phyloP scores from a whole-genome alignment of 2,329 filamentous ascomycete genomes.

The Zarea fungicola region DNA sequence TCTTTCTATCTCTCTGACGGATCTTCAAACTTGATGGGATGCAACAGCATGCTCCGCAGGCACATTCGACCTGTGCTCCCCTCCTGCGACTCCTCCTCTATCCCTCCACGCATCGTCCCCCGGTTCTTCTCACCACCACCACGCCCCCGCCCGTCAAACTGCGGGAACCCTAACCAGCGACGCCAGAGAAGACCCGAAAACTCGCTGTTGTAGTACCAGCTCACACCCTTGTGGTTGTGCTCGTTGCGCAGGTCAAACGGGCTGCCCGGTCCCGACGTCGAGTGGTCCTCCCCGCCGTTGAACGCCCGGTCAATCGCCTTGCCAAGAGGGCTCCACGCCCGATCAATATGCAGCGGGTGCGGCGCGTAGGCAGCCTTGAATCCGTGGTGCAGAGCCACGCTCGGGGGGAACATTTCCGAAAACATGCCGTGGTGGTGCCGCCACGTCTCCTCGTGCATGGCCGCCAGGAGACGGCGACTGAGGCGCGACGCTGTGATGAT shows the following conservation, averaged over 20 bases:
- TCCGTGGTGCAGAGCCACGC: slow-evolving; percentile 67
- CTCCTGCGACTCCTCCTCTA: slow-evolving; percentile 41
- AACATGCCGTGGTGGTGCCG: slow-evolving; percentile 67
- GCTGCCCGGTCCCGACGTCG: slow-evolving; percentile 58
- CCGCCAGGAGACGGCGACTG: slow-evolving; percentile 58
- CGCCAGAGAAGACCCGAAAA: slow-evolving; percentile 76
- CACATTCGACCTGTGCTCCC: slow-evolving; percentile 63
- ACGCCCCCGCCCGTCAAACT: slow-evolving; percentile 45
- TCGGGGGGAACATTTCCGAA: slow-evolving; percentile 72
- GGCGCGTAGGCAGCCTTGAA: slow-evolving; percentile 76
- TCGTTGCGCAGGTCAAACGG: slow-evolving; percentile 66
- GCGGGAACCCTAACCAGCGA: slow-evolving; percentile 64
- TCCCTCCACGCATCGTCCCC: slow-evolving; percentile 46
- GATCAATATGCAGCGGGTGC: slow-evolving; percentile 75
- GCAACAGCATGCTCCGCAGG: slow-evolving; percentile 71
- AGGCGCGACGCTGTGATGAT: slow-evolving; percentile 69
- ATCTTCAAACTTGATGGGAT: slow-evolving; percentile 69
- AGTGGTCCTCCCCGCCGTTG: slow-evolving; percentile 68
- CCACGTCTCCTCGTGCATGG: slow-evolving; percentile 72
- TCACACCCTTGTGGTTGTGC: slow-evolving; percentile 76
- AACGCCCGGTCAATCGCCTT: slow-evolving; percentile 67
- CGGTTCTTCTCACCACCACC: slow-evolving; percentile 44
- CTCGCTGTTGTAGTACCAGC: slow-evolving; percentile 78
- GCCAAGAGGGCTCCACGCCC: slow-evolving; percentile 62
- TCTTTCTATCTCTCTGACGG: slow-evolving; percentile 32